Base-by-base conservation (phyloP, 371 early-diverging fungal species). In the Apophysomyces sp. region DNA sequence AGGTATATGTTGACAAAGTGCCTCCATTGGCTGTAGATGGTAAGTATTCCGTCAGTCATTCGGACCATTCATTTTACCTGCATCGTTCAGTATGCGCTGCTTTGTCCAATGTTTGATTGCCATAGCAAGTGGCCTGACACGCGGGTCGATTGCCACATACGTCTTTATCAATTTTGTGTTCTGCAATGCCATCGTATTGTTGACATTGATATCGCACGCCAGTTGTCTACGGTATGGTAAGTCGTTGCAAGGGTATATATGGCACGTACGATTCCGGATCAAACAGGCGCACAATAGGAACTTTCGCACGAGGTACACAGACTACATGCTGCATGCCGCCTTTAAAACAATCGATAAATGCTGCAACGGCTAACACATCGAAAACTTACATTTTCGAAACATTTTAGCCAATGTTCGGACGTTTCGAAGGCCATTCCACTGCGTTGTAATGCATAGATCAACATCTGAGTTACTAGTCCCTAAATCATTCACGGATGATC, bases 1-100 rank as follows among this genome's bases (percentile, higher is more conserved):
- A 95, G 18, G 96, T 89, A 73, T 97, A 97, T 2, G 93, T 92
- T 32, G 94, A 93, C 41, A 97, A 71, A 0, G 97, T 97, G 12
- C 97, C 97, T 44, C 96, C 95, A 60, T 88, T 89, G 11, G 91
- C 94, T 84, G 65, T 27, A 63, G 58, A 34, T 72, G 68, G 36
- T 60, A 72, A 57, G 27, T 44, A 21, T 21, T 21, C n/a, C 21
- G n/a, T 21, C 16, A 4, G 16, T 8, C 21, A 21, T 44, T 21
- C 49, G 8, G 9, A 44, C 9, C 4, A 4, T 18, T n/a, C 11
- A 5, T 8, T 21, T 44, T 80, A 85, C 61, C 88, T 55, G 89
- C 89, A 68, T 91, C 91, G 52, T 88, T 89, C 24, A 96, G 67
- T 15, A 73, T 74, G 28, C 96, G 74, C 58, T 79, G 85, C 57